These are phyloP conservation scores for Cladosporium sphaerospermum DNA, from an alignment of 2,329 filamentous ascomycete species.

Conservation along the genomic window DNA sequence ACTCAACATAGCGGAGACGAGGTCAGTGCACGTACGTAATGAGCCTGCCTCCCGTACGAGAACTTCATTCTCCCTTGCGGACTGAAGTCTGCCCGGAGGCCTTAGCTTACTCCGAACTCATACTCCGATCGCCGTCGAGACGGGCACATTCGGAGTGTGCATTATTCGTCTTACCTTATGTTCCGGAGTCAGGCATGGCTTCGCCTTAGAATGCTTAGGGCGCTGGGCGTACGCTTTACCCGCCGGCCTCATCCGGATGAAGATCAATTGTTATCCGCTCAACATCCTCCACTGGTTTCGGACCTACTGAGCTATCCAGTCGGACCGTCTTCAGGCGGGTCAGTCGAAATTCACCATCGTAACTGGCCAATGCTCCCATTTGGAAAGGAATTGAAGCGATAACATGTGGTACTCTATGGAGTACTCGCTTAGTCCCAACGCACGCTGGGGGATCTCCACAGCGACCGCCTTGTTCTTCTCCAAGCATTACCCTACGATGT, in stretches of 20 bases:
- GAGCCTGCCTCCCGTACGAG: not conserved
- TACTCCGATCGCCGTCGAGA: not conserved
- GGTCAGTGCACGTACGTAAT: not conserved
- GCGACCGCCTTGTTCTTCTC: not conserved
- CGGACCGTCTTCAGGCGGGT: not conserved
- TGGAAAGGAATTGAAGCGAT: not conserved
- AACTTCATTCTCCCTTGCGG: not conserved
- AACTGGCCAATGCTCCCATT: not conserved
- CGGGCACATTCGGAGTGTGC: conserved; percentile 1
- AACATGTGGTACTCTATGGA: not conserved
- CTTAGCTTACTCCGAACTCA: not conserved
- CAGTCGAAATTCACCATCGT: not conserved
- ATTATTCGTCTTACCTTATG: conserved; percentile 3
- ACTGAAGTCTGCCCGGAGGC: not conserved
- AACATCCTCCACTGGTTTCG: not conserved
- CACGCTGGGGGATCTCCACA: conserved; percentile 2
- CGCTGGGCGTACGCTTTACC: conserved; percentile 1
- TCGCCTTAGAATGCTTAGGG: not conserved
- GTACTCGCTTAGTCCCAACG: not conserved
- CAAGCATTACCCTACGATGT: conserved; percentile 9
- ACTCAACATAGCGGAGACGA: not conserved
- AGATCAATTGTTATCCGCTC: not conserved
- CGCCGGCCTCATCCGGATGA: not conserved
- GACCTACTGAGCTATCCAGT: not conserved
- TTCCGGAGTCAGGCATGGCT: not conserved